A percentile compares a stretch with the other conserved stretches of the same genome.
These are phyloP conservation scores for Trichomonas gallinae DNA, from an alignment of 208 protist genomes.

Conservation along the genomic window DNA sequence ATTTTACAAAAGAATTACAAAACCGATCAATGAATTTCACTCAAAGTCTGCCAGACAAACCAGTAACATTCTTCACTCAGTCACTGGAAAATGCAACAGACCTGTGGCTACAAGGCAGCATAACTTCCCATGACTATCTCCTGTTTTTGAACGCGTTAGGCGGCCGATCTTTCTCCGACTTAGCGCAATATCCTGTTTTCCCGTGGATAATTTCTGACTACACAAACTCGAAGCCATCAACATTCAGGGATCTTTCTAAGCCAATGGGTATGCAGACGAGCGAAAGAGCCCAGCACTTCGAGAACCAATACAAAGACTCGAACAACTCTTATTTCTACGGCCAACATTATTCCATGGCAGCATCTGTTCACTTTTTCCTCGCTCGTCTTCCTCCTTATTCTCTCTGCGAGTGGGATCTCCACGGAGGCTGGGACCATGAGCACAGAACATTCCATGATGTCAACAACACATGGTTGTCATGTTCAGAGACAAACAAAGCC, in stretches of 20 bases:
- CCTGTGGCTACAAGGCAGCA: not conserved
- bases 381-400: not conserved
- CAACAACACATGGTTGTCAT: not conserved
- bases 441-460: not conserved
- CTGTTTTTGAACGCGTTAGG: not conserved
- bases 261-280: not conserved
- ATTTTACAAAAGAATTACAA: not conserved
- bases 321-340: not conserved
- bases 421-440: not conserved
- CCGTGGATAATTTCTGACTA: not conserved
- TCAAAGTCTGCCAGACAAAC: not conserved
- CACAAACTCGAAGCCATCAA: too few relatives aligned
- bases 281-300: not conserved
- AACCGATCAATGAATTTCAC: not conserved
- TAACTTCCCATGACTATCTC: not conserved
- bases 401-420: not conserved
- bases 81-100: not conserved
- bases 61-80: not conserved
- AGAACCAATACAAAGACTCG: not conserved
- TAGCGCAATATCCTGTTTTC: not conserved
- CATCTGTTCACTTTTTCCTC: not conserved
- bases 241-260: not conserved
- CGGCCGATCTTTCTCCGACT: not conserved
- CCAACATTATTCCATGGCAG: not conserved
- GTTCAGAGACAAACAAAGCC: not conserved